Percentiles rank a stretch among this genome's conserved stretches.
These are phyloP conservation scores for Boletus huronensis DNA, from an alignment of 768 basidiomycete species.

Conservation along the genomic window DNA sequence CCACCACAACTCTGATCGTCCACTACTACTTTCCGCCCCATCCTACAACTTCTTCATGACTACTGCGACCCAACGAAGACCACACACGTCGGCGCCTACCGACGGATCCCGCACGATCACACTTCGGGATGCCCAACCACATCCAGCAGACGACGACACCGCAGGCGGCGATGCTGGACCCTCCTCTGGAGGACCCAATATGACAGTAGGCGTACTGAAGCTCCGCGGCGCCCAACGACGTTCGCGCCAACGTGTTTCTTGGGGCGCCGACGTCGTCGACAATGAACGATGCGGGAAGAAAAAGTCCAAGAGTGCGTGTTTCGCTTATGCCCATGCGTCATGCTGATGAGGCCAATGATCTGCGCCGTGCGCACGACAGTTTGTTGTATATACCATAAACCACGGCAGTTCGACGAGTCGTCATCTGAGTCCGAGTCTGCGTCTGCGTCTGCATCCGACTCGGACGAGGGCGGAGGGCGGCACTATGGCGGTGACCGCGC, in stretches of 20 bases:
- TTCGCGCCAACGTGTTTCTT: constrained; percentile 61
- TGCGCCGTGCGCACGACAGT: constrained; percentile 45
- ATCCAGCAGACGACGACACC: constrained; percentile 23
- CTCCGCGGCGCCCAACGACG: constrained; percentile 52
- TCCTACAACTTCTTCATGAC: constrained; percentile 6
- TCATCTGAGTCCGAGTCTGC: constrained; percentile 62
- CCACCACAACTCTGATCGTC: background rate
- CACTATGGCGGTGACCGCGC: constrained; percentile 7
- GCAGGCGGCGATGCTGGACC: constrained; percentile 12
- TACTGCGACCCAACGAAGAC: constrained; percentile 27
- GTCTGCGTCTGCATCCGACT: constrained; percentile 40
- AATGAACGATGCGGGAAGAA: constrained; percentile 89
- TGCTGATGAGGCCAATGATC: background rate
- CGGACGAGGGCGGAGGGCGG: constrained; percentile 6
- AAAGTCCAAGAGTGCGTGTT: constrained; percentile 82
- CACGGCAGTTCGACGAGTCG: constrained; percentile 76
- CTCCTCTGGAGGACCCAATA: constrained; percentile 18
- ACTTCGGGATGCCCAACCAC: constrained; percentile 37
- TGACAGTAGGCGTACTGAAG: constrained; percentile 48
- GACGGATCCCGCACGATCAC: constrained; percentile 58
- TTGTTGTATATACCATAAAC: constrained; percentile 93
- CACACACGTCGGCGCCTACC: constrained; percentile 40
- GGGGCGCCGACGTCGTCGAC: constrained; percentile 84
- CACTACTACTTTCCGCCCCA: too few relatives aligned
- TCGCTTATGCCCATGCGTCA: background rate